Percentiles rank a stretch among this genome's conserved stretches.
Evolutionary conservation across 2,329 filamentous ascomycete species (phyloP).

Genomic region (Fusarium pininemorale): DNA sequence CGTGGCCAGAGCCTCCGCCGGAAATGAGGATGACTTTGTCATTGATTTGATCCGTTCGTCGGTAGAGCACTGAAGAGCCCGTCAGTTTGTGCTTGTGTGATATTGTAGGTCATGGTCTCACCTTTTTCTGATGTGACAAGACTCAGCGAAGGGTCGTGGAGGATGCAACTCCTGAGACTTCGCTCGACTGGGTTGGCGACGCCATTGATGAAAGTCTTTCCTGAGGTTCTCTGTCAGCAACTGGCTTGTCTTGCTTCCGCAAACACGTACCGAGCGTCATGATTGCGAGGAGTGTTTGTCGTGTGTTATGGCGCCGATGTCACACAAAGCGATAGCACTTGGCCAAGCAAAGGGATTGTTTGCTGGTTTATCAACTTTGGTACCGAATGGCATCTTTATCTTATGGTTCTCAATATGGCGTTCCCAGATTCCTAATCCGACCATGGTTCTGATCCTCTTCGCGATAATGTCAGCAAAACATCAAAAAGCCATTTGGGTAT

Average conservation of each 20-base stretch:
- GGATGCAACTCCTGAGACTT: conserved; percentile 36
- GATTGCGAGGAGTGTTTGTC: background rate
- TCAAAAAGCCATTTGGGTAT: background rate
- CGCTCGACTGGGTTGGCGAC: conserved; percentile 32
- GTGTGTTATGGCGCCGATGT: background rate
- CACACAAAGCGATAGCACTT: background rate
- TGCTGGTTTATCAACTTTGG: background rate
- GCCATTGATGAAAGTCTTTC: conserved; percentile 39
- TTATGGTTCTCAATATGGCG: background rate
- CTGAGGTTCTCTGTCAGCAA: background rate
- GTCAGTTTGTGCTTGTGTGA: background rate
- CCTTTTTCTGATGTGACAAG: conserved; percentile 36
- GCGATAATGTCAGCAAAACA: background rate
- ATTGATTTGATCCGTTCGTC: conserved; percentile 13
- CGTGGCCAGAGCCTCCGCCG: conserved; percentile 38
- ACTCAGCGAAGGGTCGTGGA: conserved; percentile 33
- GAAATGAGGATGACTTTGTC: conserved; percentile 37
- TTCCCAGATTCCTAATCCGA: conserved; percentile 3
- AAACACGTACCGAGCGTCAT: conserved; percentile 36
- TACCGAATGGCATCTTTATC: background rate
- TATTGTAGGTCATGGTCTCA: background rate
- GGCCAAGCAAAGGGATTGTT: background rate
- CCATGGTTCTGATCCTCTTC: background rate
- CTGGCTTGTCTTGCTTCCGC: background rate
- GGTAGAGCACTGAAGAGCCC: conserved; percentile 27